Evolutionary conservation across 768 basidiomycete genomes (phyloP).

Genomic region (Hemileccinum impolitum): DNA sequence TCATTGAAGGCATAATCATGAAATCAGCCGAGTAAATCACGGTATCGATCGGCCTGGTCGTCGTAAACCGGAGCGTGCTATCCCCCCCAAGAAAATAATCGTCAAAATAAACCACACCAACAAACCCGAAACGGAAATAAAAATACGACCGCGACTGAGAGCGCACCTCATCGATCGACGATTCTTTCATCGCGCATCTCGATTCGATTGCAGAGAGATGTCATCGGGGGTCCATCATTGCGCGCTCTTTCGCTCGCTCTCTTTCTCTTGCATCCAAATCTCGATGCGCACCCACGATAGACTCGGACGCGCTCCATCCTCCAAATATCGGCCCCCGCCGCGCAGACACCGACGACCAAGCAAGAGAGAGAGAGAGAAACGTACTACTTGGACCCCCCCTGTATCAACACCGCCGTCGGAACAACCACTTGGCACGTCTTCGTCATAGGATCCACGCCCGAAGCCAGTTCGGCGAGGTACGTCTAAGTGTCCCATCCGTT

Average conservation of each 20-base stretch:
- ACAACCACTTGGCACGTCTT: slow-evolving; percentile 26
- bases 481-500: slow-evolving; percentile 27
- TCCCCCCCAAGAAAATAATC: background rate
- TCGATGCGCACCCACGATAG: too few relatives aligned
- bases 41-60: slow-evolving; percentile 18
- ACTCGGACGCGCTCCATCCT: too few relatives aligned
- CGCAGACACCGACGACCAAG: background rate
- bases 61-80: slow-evolving; percentile 35
- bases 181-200: slow-evolving; percentile 8
- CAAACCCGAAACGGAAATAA: too few relatives aligned
- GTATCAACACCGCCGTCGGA: slow-evolving; percentile 23
- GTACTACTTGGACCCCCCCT: slow-evolving; percentile 32
- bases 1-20: slow-evolving; percentile 28
- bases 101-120: too few relatives aligned
- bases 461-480: slow-evolving; percentile 42
- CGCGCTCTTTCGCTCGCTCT: too few relatives aligned
- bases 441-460: slow-evolving; percentile 36
- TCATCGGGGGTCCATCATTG: too few relatives aligned
- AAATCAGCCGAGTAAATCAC: slow-evolving; percentile 54
- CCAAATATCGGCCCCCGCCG: too few relatives aligned
- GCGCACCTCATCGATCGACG: too few relatives aligned
- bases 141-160: too few relatives aligned
- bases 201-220: slow-evolving; percentile 7
- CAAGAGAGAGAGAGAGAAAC: slow-evolving; percentile 1
- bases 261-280: too few relatives aligned